Conservation (phyloP, 164 flowering plant species). For the Nymphaea thermarum region DNA sequence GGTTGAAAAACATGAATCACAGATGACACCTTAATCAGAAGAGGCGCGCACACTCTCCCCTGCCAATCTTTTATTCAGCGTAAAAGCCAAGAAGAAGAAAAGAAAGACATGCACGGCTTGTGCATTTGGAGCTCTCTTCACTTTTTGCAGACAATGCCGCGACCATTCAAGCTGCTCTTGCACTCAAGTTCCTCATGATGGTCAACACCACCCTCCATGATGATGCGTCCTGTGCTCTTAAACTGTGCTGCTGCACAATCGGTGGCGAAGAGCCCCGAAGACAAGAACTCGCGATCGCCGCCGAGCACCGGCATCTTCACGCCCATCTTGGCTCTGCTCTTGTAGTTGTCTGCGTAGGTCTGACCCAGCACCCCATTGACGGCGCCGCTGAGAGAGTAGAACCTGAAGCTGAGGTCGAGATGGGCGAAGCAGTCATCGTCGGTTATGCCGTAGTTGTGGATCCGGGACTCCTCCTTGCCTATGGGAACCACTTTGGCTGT, state of each 20-base stretch:
- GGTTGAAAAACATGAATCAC: too few relatives aligned
- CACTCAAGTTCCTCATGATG: slow-evolving; percentile 1
- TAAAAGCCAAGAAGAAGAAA: too few relatives aligned
- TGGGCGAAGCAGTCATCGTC: slow-evolving; percentile 57
- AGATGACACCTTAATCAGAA: too few relatives aligned
- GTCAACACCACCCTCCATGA: too few relatives aligned
- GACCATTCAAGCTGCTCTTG: neutral
- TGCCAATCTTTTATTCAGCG: too few relatives aligned
- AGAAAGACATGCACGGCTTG: too few relatives aligned
- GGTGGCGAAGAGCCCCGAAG: slow-evolving; percentile 27
- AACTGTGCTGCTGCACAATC: slow-evolving; percentile 35
- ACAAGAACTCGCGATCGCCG: slow-evolving; percentile 29
- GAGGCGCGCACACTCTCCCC: too few relatives aligned
- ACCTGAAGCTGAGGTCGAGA: slow-evolving; percentile 54
- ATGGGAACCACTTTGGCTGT: slow-evolving; percentile 50
- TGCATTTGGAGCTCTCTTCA: neutral
- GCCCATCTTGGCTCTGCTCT: slow-evolving; percentile 38
- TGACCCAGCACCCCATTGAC: slow-evolving; percentile 52
- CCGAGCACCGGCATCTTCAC: slow-evolving; percentile 48
- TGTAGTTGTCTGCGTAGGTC: slow-evolving; percentile 30
- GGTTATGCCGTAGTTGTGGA: slow-evolving; percentile 48
- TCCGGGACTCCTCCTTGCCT: slow-evolving; percentile 34
- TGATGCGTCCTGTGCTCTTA: neutral
- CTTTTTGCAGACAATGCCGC: slow-evolving; percentile 4
- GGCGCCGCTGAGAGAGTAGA: slow-evolving; percentile 28